Conservation (phyloP, 768 basidiomycete genomes). For the Agaricus bisporus region DNA sequence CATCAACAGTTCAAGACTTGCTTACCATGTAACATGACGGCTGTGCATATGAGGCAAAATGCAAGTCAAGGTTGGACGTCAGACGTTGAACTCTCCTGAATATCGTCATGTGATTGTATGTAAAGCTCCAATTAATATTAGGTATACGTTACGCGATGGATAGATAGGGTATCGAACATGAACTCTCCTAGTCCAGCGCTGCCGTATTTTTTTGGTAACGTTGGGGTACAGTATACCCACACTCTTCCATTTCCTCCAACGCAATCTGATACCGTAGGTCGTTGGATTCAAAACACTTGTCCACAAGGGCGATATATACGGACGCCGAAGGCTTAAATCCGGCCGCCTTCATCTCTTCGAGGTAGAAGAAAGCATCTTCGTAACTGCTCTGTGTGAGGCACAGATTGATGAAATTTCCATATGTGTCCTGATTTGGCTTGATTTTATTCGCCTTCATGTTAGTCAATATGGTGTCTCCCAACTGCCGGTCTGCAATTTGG, state of each 20-base stretch:
- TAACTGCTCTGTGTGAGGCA: conserved; percentile 68
- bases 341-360: conserved; percentile 80
- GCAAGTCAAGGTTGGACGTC: not conserved
- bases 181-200: not conserved
- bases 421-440: conserved; percentile 53
- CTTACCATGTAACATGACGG: conserved; percentile 6
- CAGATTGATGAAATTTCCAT: conserved; percentile 60
- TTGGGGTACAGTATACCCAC: conserved; percentile 38
- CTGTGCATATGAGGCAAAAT: not conserved
- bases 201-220: not conserved
- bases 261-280: conserved; percentile 64
- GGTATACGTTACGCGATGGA: too few species aligned
- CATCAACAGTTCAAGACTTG: not conserved
- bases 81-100: too few species aligned
- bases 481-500: conserved; percentile 47
- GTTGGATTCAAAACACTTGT: conserved; percentile 45
- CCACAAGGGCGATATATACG: conserved; percentile 56
- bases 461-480: conserved; percentile 60
- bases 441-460: conserved; percentile 60
- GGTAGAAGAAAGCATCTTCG: conserved; percentile 84
- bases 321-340: conserved; percentile 43
- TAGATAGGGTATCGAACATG: not conserved
- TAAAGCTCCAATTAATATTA: too few species aligned
- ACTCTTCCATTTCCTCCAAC: conserved; percentile 63
- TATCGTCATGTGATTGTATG: not conserved